phyloP scores from a whole-genome alignment of 2,329 filamentous ascomycete genomes.

The Colletotrichum acutatum region DNA sequence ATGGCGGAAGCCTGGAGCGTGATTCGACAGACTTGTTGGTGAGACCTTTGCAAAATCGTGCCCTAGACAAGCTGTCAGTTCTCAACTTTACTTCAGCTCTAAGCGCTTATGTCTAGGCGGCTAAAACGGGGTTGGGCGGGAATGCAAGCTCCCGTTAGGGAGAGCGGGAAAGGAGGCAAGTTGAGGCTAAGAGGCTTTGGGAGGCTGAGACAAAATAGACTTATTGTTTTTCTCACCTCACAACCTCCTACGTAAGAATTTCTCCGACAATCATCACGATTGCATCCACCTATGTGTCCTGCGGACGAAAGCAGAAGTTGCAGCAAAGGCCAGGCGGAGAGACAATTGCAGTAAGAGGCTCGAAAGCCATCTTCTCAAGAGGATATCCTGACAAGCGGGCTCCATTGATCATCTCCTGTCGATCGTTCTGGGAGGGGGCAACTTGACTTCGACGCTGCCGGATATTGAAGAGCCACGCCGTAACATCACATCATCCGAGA shows the following conservation, averaged over 20 bases:
- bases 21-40: not conserved
- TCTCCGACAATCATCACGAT: not conserved
- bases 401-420: not conserved
- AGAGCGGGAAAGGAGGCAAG: slow-evolving; percentile 19
- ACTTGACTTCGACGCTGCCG: slow-evolving; percentile 6
- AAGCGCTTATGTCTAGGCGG: not conserved
- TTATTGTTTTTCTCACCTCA: not conserved
- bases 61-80: not conserved
- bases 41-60: not conserved
- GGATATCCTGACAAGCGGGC: not conserved
- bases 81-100: slow-evolving; percentile 1
- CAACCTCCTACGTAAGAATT: not conserved
- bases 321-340: not conserved
- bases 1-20: not conserved
- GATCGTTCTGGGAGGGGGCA: not conserved
- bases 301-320: slow-evolving; percentile 11
- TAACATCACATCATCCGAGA: not conserved
- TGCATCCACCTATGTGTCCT: not conserved
- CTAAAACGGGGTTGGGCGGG: not conserved
- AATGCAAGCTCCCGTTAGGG: slow-evolving; percentile 6
- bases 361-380: not conserved
- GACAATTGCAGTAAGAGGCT: not conserved
- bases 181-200: slow-evolving; percentile 8
- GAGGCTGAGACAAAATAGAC: slow-evolving; percentile 24
- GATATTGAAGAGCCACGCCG: not conserved